Evolutionary conservation across 2,329 filamentous ascomycete genomes (phyloP), one percentile per base, ranked within the genome.

Genomic region (Madurella mycetomatis): DNA sequence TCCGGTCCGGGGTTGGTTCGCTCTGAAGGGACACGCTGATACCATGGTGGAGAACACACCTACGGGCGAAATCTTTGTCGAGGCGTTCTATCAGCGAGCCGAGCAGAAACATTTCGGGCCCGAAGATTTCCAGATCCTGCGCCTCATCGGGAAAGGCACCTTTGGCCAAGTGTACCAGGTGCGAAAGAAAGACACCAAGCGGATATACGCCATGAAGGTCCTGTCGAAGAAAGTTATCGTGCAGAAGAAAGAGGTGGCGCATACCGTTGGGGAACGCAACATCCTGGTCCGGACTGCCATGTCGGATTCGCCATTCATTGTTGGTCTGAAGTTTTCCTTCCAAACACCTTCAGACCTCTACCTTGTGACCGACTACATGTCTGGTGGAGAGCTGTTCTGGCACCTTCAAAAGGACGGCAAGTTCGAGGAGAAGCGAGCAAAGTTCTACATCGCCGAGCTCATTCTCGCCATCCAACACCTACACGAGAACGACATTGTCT

Each of bases 341-440:
- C 94, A 99, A 71, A 97, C 94, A 0, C 90, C 92, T 1, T 94
- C 92, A 4, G 94, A 99, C 70, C 82, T 99, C 1, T 97, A 97
- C 69, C 80, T 99, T n/a, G 94, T 99, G 13, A 97, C 94, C 5
- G 94, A 97, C 69, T 99, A 96, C 76, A 97, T 99, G 94, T 99
- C 94, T 15, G 94, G 94, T 40, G 94, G 94, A 54, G 94, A 99
- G 72, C 79, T 99, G 1, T 99, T 99, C 73, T 99, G 94, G 92
- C 94, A 99, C 76, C 74, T 99, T 55, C 94, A 99, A 69, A 95
- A 95, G 68, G 94, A 97, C 69, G 92, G 92, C 48, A 87, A 92
- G 31, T 99, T 99, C 71, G 87, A 94, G 62, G 94, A 97, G 75
- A 88, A 86, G 65, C 85, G 94, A 19, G 94, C 94, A 62, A 97